Percentiles rank a stretch among this genome's conserved stretches.
phyloP scores from a whole-genome alignment of 495 filamentous ascomycete genomes.

The Sphaerosporella brunnea region DNA sequence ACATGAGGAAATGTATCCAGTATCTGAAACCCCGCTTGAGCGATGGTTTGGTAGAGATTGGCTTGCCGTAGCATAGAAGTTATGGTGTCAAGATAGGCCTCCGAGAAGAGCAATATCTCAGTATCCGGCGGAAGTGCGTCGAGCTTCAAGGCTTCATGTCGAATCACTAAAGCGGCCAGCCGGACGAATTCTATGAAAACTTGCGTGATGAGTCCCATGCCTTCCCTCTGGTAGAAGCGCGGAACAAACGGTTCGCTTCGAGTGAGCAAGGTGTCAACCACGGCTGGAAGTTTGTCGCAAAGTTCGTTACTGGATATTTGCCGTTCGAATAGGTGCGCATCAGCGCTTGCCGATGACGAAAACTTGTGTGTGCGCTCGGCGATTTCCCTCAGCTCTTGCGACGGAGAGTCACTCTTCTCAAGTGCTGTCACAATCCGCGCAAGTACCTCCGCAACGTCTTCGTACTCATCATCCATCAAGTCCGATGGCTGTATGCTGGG shows the following conservation, averaged over 20 bases:
- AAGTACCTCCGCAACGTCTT: background rate
- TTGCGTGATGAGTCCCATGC: constrained; percentile 10
- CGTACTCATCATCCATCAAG: background rate
- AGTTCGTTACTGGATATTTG: background rate
- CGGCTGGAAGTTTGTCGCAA: background rate
- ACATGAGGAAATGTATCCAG: background rate
- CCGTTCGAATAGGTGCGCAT: background rate
- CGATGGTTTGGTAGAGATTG: background rate
- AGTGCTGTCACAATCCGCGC: background rate
- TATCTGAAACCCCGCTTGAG: background rate
- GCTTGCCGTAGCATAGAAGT: background rate
- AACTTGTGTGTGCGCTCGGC: background rate
- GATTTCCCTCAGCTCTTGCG: constrained; percentile 15
- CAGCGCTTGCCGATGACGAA: background rate
- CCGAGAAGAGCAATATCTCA: background rate
- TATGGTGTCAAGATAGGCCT: background rate
- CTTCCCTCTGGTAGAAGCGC: background rate
- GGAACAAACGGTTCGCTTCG: background rate
- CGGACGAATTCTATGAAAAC: constrained; percentile 16
- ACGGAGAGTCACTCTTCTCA: constrained; percentile 5
- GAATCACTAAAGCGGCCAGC: constrained; percentile 16
- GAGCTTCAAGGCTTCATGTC: constrained; percentile 16
- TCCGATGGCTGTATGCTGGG: background rate
- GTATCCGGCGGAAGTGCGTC: constrained; percentile 11
- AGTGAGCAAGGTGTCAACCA: background rate